These are phyloP conservation scores for Colletotrichum eremochloae DNA, from an alignment of 2,329 filamentous ascomycete genomes.

Conservation along the genomic window DNA sequence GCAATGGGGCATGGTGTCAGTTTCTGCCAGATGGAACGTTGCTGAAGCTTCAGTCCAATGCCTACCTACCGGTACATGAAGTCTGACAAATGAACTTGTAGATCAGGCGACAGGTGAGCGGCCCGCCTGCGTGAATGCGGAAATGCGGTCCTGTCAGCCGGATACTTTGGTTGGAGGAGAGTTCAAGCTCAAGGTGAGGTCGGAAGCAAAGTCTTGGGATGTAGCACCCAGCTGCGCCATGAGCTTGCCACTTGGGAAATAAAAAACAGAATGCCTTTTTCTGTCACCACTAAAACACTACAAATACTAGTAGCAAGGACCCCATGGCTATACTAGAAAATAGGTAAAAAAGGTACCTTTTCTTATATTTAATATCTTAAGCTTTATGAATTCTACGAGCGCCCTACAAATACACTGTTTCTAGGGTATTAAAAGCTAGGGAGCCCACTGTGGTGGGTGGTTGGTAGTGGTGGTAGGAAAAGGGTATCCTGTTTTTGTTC, in stretches of 20 bases:
- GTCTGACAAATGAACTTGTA: background rate
- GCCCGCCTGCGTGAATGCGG: background rate
- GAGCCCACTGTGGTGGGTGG: no score
- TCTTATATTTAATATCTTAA: no score
- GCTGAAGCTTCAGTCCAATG: constrained; percentile 18
- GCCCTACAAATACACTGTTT: no score
- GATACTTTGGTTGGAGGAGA: background rate
- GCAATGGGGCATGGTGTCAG: constrained; percentile 16
- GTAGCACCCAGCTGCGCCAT: constrained; percentile 5
- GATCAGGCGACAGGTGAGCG: background rate
- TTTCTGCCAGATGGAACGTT: constrained; percentile 28
- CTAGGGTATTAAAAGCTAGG: no score
- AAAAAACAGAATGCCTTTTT: no score
- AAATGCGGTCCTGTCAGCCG: background rate
- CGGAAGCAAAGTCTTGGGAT: constrained; percentile 20
- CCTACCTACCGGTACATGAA: background rate
- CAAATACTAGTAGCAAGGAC: no score
- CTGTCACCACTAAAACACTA: no score
- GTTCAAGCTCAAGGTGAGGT: constrained; percentile 18
- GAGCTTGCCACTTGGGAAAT: background rate
- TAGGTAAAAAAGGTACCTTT: no score
- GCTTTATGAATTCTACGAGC: no score
- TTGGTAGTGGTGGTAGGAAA: no score
- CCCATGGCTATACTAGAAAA: no score
- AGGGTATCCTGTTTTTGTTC: no score